These are phyloP conservation scores for Piper longum DNA, from an alignment of 164 flowering plant genomes.

Conservation along the genomic window DNA sequence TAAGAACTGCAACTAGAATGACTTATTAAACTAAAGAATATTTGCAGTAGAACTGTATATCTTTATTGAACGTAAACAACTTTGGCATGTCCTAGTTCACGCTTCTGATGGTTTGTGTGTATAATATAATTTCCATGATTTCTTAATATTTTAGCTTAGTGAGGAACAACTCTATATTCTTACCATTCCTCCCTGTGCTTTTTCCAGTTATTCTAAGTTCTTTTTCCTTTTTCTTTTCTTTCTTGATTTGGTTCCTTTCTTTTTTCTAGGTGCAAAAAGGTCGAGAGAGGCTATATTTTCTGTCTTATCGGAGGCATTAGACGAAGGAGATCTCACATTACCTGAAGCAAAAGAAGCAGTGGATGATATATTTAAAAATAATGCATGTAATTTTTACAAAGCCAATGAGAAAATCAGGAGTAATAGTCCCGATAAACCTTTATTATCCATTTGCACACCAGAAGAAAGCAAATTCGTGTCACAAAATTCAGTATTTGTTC, in stretches of 20 bases:
- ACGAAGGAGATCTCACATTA: conserved; percentile 71
- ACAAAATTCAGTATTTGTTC: conserved; percentile 34
- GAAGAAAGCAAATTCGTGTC: conserved; percentile 10
- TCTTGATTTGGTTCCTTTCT: neutral
- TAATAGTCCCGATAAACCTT: conserved; percentile 6
- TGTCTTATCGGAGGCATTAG: conserved; percentile 73
- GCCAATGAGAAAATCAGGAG: conserved; percentile 13
- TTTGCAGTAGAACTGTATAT: neutral
- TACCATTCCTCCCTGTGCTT: no score
- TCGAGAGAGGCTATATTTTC: conserved; percentile 66
- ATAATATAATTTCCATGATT: no score
- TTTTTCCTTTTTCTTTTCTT: no score
- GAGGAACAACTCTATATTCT: no score
- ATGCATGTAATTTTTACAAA: conserved; percentile 62
- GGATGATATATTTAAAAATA: conserved; percentile 51
- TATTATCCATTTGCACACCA: conserved; percentile 10
- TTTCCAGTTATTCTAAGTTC: no score
- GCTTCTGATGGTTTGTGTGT: no score
- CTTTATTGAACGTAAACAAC: neutral
- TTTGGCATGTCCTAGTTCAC: no score
- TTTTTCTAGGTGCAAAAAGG: conserved; percentile 60
- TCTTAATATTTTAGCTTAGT: no score
- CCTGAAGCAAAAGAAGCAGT: conserved; percentile 71
- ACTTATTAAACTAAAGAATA: no score
- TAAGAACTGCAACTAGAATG: neutral